Evolutionary conservation across 805 yeast species (phyloP).

Genomic region (Wickerhamiella musiphila): DNA sequence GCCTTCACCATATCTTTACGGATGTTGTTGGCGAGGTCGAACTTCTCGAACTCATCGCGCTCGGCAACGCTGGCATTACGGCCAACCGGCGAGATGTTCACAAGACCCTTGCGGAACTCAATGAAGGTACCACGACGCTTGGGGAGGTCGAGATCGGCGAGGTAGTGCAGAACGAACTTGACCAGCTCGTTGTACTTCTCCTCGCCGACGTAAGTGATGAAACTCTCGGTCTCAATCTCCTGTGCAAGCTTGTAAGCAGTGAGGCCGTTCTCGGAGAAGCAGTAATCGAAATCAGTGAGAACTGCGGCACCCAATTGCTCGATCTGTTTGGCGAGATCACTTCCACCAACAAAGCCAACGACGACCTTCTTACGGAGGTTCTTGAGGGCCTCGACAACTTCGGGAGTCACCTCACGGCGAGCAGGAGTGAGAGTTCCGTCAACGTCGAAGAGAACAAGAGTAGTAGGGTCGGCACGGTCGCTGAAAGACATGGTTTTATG

Average conservation of each 20-base stretch:
- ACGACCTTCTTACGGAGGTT: slow-evolving; percentile 81
- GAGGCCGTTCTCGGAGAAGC: slow-evolving; percentile 94
- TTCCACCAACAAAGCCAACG: slow-evolving; percentile 96
- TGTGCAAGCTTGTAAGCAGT: slow-evolving; percentile 90
- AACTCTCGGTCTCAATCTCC: slow-evolving; percentile 80
- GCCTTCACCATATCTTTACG: slow-evolving; percentile 78
- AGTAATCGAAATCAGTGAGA: slow-evolving; percentile 73
- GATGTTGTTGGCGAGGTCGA: slow-evolving; percentile 60
- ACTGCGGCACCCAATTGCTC: slow-evolving; percentile 84
- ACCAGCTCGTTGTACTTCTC: slow-evolving; percentile 81
- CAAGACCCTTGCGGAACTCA: slow-evolving; percentile 99
- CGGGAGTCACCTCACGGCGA: slow-evolving; percentile 46
- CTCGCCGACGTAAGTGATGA: slow-evolving; percentile 90
- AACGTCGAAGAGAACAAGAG: slow-evolving; percentile 86
- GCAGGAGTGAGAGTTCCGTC: slow-evolving; percentile 99
- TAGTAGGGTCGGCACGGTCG: slow-evolving; percentile 53
- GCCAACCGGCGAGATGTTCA: slow-evolving; percentile 95
- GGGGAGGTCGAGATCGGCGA: slow-evolving; percentile 77
- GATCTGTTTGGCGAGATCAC: slow-evolving; percentile 81
- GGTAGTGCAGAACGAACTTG: slow-evolving; percentile 69
- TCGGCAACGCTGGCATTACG: slow-evolving; percentile 92
- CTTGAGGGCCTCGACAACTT: slow-evolving; percentile 52
- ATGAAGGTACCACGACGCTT: slow-evolving; percentile 96
- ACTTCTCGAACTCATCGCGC: slow-evolving; percentile 82
- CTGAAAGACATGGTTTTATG: slow-evolving; percentile 26